Evolutionary conservation across 441 rosid genomes (phyloP).

Genomic region (Jatropha podagrica): DNA sequence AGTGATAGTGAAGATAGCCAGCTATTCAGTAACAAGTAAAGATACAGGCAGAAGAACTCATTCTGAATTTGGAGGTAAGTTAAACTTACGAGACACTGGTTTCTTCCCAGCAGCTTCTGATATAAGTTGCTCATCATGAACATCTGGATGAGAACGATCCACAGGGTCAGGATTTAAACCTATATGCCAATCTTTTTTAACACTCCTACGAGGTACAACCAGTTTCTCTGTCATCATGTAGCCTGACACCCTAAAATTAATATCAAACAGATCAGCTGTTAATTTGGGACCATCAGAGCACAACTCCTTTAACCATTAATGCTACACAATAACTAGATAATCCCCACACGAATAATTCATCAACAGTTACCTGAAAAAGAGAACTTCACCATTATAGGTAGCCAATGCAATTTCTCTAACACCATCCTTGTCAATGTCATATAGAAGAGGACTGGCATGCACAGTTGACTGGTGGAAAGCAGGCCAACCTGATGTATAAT

Average conservation of each 20-base stretch:
- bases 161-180: conserved; percentile 86
- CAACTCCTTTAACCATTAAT: background rate
- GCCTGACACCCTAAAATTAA: conserved; percentile 76
- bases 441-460: conserved; percentile 93
- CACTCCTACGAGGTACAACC: conserved; percentile 87
- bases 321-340: conserved; percentile 4
- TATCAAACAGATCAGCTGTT: conserved; percentile 9
- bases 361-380: conserved; percentile 78
- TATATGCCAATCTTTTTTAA: conserved; percentile 86
- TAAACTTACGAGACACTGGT: conserved; percentile 52
- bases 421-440: conserved; percentile 97
- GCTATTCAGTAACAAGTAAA: conserved; percentile 19
- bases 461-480: conserved; percentile 98
- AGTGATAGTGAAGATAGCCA: background rate
- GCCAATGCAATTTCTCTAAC: conserved; percentile 95
- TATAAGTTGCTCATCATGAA: conserved; percentile 66
- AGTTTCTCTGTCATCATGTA: conserved; percentile 94
- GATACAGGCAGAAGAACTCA: background rate
- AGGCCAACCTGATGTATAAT: conserved; percentile 81
- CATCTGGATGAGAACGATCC: conserved; percentile 95
- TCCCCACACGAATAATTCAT: background rate
- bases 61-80: conserved; percentile 5
- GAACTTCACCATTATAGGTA: conserved; percentile 93
- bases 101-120: conserved; percentile 57
- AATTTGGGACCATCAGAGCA: background rate